Evolutionary conservation across 768 basidiomycete genomes (phyloP).

Genomic region (Suillus paluster): DNA sequence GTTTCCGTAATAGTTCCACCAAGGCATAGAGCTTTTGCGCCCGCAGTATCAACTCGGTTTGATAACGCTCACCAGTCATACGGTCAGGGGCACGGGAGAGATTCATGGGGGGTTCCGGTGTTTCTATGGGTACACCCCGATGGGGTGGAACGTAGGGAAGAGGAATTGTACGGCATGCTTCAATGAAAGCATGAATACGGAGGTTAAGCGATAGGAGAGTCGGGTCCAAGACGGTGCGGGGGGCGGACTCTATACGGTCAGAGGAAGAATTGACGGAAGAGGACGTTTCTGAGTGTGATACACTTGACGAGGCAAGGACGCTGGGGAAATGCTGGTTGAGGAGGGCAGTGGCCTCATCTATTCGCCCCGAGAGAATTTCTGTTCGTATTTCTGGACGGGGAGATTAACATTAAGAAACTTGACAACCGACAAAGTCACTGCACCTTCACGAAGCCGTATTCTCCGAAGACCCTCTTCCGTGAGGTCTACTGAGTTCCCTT

Average conservation of each 20-base stretch:
- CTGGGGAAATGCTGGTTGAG: conserved; percentile 77
- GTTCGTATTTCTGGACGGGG: conserved; percentile 62
- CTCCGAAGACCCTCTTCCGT: conserved; percentile 47
- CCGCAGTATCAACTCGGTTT: conserved; percentile 53
- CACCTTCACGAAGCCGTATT: conserved; percentile 60
- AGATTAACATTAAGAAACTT: conserved; percentile 1
- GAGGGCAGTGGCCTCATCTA: conserved; percentile 68
- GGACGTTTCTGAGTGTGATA: conserved; percentile 4
- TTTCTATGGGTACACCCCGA: conserved; percentile 14
- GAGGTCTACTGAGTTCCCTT: conserved; percentile 26
- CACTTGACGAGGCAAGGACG: conserved; percentile 50
- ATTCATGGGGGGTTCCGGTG: conserved; percentile 16
- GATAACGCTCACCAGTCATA: conserved; percentile 42
- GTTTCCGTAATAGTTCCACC: conserved; percentile 57
- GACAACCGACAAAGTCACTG: conserved; percentile 19
- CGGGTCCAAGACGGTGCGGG: conserved; percentile 72
- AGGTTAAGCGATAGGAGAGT: conserved; percentile 81
- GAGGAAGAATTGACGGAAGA: conserved; percentile 32
- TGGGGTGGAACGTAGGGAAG: conserved; percentile 45
- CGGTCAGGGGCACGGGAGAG: conserved; percentile 33
- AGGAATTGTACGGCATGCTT: conserved; percentile 77
- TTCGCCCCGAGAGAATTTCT: conserved; percentile 74
- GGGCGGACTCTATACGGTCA: conserved; percentile 50
- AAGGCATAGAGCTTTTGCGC: conserved; percentile 72
- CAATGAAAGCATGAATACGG: conserved; percentile 85